Conservation (phyloP, 1,284 basidiomycete species). For the Rhodotorula sp. region DNA sequence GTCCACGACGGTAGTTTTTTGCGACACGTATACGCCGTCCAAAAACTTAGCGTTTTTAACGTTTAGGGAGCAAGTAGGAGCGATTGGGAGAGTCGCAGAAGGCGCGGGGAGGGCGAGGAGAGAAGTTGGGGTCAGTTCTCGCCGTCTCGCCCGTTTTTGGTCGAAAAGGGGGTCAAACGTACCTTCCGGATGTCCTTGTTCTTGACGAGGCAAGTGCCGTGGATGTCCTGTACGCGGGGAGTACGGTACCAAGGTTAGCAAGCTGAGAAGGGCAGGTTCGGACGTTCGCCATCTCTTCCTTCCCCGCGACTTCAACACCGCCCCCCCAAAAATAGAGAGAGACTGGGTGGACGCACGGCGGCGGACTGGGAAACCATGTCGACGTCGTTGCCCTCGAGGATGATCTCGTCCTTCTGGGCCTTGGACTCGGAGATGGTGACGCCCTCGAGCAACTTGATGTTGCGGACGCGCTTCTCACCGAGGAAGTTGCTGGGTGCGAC, state of each 20-base stretch:
- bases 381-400: slow-evolving; percentile 90
- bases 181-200: slow-evolving; percentile 76
- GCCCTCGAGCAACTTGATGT: slow-evolving; percentile 89
- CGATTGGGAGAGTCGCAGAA: not conserved
- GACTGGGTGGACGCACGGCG: slow-evolving; percentile 55
- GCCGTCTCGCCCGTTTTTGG: no score
- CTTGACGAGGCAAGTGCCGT: slow-evolving; percentile 68
- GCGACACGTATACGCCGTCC: not conserved
- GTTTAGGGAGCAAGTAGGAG: not conserved
- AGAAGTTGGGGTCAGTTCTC: no score
- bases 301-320: no score
- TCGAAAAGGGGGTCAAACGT: not conserved
- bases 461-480: slow-evolving; percentile 71
- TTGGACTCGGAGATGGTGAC: slow-evolving; percentile 87
- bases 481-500: slow-evolving; percentile 21
- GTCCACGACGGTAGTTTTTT: no score
- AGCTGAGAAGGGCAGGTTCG: no score
- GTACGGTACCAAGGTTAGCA: no score
- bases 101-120: no score
- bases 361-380: slow-evolving; percentile 95
- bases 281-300: no score
- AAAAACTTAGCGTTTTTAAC: not conserved
- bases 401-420: slow-evolving; percentile 93
- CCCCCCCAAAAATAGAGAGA: no score
- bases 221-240: no score